Evolutionary conservation across 768 basidiomycete species (phyloP).

Genomic region (Lepiota brunneoincarnata): DNA sequence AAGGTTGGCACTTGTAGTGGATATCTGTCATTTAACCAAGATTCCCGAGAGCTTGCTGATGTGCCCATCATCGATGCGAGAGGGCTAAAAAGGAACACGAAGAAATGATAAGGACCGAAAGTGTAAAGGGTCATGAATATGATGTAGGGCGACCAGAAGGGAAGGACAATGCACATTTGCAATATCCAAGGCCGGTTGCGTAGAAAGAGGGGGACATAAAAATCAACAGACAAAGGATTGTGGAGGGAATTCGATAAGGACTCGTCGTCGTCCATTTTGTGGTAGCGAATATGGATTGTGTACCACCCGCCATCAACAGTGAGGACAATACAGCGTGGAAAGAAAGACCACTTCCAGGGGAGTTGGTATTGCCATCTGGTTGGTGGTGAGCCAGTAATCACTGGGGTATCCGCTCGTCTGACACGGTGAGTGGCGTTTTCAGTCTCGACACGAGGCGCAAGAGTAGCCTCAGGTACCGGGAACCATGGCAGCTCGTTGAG

Average conservation of each 20-base stretch:
- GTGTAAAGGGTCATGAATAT: background rate
- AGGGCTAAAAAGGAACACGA: background rate
- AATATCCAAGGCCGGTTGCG: background rate
- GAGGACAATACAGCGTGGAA: background rate
- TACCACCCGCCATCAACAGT: conserved; percentile 6
- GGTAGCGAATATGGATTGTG: background rate
- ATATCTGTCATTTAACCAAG: background rate
- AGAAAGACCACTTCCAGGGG: background rate
- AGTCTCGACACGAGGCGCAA: background rate
- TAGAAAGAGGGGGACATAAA: background rate
- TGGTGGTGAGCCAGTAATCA: background rate
- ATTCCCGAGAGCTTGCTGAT: background rate
- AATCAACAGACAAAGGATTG: background rate
- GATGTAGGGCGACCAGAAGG: conserved; percentile 1
- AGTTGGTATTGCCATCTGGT: background rate
- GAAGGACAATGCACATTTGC: conserved; percentile 4
- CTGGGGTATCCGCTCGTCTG: background rate
- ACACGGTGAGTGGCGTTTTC: background rate
- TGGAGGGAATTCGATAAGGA: background rate
- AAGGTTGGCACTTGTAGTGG: conserved; percentile 1
- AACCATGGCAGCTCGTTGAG: conserved; percentile 6
- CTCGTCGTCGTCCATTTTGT: background rate
- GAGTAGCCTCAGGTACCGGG: background rate
- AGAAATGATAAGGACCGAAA: background rate
- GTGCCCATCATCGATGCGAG: conserved; percentile 2